Evolutionary conservation across 306 rosid species (phyloP), one percentile per base, ranked within the genome.

Genomic region (Glycyrrhiza uralensis): DNA sequence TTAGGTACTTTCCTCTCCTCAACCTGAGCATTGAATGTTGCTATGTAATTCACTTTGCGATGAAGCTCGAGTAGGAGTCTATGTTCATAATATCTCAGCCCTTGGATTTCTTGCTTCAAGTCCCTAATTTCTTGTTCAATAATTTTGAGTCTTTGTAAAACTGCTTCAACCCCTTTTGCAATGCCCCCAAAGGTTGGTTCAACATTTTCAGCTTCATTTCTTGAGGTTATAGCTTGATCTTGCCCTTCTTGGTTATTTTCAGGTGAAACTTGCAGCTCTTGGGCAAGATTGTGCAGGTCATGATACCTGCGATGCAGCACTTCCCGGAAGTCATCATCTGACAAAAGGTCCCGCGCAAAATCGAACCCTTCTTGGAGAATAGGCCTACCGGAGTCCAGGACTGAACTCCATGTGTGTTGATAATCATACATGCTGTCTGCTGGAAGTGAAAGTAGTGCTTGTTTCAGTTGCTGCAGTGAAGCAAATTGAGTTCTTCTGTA

Each of bases 1-100:
- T 91, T 94, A 11, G 96, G 97, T 4, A 94, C 92, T 84, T 88
- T 91, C 85, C 99, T 91, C 80, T 94, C 99, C 83, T 94, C 96
- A 38, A 89, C 75, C 42, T 94, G 90, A 42, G 90, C 86, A 76
- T 89, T 91, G 85, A 78, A 94, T 86, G 90, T 91, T 63, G 87
- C 90, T 13, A 89, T 81, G 84, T 85, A 83, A 82, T 89, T 91
- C 67, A 91, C 88, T 89, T 89, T 91, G 7, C 79, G 87, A 71
- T 89, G 87, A 76, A 94, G 99, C 84, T 91, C 96, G 0, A 73
- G 75, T 22, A 91, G 92, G 49, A 94, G 99, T 77, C 85, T 84
- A 28, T 94, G 96, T 75, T 94, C 99, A 54, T 94, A 91, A 47
- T 91, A 91, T 79, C 97, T 89, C 36, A 94, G 76, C 41, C 99